Conservation (phyloP, 768 basidiomycete genomes). For the Hydnomerulius pinastri region DNA sequence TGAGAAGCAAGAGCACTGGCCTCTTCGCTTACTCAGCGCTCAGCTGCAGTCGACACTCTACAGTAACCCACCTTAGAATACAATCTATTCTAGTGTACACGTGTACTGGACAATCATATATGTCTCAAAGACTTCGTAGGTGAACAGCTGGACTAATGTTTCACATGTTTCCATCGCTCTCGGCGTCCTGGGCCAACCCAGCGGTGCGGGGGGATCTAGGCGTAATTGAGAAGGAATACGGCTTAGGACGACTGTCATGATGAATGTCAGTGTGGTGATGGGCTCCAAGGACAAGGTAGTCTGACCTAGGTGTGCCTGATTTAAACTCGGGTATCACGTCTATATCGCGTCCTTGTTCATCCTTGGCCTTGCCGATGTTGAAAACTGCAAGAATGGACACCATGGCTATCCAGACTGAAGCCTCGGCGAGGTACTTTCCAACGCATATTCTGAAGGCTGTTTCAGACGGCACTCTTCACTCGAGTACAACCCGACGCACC, state of each 20-base stretch:
- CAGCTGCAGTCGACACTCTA: too few species aligned
- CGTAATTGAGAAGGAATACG: conserved; percentile 21
- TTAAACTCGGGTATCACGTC: conserved; percentile 26
- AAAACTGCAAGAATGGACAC: conserved; percentile 29
- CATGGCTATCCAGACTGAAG: conserved; percentile 27
- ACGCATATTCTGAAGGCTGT: conserved; percentile 33
- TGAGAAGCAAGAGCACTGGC: too few species aligned
- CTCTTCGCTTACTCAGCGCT: too few species aligned
- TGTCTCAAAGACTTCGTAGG: conserved; percentile 6
- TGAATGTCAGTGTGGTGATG: too few species aligned
- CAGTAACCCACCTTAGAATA: too few species aligned
- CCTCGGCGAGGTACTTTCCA: conserved; percentile 27
- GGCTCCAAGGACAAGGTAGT: neutral
- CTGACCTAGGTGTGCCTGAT: conserved; percentile 27
- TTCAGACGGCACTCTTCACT: too few species aligned
- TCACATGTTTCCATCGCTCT: neutral
- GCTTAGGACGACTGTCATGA: conserved; percentile 12
- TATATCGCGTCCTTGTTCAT: conserved; percentile 33
- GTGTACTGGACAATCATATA: conserved; percentile 14
- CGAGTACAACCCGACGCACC: too few species aligned
- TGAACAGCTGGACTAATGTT: conserved; percentile 20
- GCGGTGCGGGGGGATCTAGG: conserved; percentile 12
- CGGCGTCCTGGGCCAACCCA: conserved; percentile 16
- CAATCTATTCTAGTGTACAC: conserved; percentile 20
- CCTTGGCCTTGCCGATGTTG: conserved; percentile 30